Base-by-base conservation (phyloP, 352 stramenopile species). In the Globisporangium okanoganense region DNA sequence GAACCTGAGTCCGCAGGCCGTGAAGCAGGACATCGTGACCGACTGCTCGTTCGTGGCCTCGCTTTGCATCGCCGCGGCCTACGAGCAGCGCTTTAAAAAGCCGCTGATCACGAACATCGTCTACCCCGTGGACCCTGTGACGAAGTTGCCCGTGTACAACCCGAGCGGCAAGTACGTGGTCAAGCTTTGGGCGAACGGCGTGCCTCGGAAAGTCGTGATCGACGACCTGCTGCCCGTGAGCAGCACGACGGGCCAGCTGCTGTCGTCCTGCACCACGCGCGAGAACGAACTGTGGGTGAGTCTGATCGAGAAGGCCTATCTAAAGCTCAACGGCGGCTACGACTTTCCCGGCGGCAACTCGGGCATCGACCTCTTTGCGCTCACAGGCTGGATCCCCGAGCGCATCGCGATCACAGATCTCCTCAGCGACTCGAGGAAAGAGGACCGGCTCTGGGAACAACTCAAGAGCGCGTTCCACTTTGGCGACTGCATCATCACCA, bases 361-460 rank as follows among this genome's bases (percentile, higher is more conserved):
- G 56, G 94, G 95, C 20, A 97, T 99, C 47, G 97, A 99, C 76
- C 73, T 99, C 22, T 99, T 98, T 77, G 94, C 92, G n/a, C 79
- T 99, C 16, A 99, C 97, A 0, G 97, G 97, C 5, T 99, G 97
- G 97, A 98, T 99, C 52, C 97, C 97, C 0, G 97, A 99, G 74
- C 79, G 89, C 29, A 82, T 99, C 25, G 79, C 86, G 44, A 65
- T 88, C 24, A 70, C 69, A 2, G 75, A 87, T 45, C 43, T 91
- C 0, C 43, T 69, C 22, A 29, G 29, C 3, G 62, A 79, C 38
- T 16, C 57, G 13, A 14, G 20, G 2, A 58, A 66, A 27, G 74
- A 82, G 68, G 69, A 87, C 41, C 65, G 74, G 1, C 65, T 87
- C 7, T 99, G 94, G 94, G 80, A 96, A 51, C 85, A 97, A 49